Evolutionary conservation across 2,329 filamentous ascomycete species (phyloP), one percentile per base, ranked within the genome.

Genomic region (Cytospora piceae): DNA sequence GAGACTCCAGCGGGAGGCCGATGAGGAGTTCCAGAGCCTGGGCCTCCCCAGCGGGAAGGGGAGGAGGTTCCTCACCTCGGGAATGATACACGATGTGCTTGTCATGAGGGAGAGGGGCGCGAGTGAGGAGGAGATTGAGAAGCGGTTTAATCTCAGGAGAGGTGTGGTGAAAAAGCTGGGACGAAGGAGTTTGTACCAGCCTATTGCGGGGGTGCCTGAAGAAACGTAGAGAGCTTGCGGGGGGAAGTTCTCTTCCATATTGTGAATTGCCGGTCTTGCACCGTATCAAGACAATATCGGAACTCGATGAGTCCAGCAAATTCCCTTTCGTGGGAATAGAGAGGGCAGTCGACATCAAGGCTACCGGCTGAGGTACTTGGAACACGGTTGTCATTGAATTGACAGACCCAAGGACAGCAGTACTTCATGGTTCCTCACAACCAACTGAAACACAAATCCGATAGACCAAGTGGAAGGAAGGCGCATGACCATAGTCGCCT

Each of bases 161-260:
- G 83, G 83, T 0, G 72, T 84, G 0, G 74, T 86, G 53, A 73
- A 69, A 27, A 79, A 75, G 65, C 70, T 87, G 24, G 84, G 84
- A 0, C 75, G 74, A 0, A 70, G 65, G 22, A 78, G 78, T 0
- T 69, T 82, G 6, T 72, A 84, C 17, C 72, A 77, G 46, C 77
- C 79, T 42, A 70, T 81, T 58, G 70, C 70, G 11, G 72, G 72
- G 17, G 49, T 54, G 46, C 67, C 34, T 62, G 65, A 62, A 14
- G 29, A 2, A n/a, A 3, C 20, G 1, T n/a, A 22, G 11, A 49
- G 27, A 11, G 4, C 15, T 29, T 32, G 22, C 24, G 29, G 57
- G 7, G 7, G 14, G 15, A 11, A 15, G 1, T 49, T 46, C 17
- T 3, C n/a, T 4, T 14, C 20, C 17, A 34, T 20, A 1, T 11